Evolutionary conservation across 352 stramenopile genomes (phyloP).

Genomic region (Phytopythium ostracodes): DNA sequence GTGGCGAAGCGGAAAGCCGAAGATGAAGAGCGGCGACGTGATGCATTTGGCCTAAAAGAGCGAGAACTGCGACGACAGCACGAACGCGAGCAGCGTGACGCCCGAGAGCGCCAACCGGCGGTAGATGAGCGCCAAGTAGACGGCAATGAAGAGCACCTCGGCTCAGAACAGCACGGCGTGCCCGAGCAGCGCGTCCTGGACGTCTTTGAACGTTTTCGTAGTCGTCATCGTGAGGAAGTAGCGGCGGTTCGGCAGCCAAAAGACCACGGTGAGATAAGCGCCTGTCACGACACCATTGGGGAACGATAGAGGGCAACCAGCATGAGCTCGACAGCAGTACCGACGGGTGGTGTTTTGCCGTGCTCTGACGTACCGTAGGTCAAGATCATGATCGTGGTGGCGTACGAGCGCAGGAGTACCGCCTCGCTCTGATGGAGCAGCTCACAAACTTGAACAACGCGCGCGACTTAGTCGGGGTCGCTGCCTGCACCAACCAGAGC

Average conservation of each 20-base stretch:
- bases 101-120: slow-evolving; percentile 9
- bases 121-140: slow-evolving; percentile 18
- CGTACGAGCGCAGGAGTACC: no score
- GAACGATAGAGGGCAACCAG: no score
- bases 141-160: slow-evolving; percentile 1
- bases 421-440: no score
- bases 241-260: slow-evolving; percentile 16
- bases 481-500: no score
- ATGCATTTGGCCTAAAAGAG: slow-evolving; percentile 17
- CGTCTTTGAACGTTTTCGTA: slow-evolving; percentile 9
- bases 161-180: slow-evolving; percentile 8
- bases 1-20: slow-evolving; percentile 19
- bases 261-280: slow-evolving; percentile 16
- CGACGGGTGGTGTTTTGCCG: no score
- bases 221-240: slow-evolving; percentile 19
- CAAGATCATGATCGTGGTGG: no score
- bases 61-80: slow-evolving; percentile 18
- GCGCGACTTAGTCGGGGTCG: no score
- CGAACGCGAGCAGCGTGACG: slow-evolving; percentile 18
- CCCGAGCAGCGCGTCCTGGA: slow-evolving; percentile 4
- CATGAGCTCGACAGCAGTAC: no score
- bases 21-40: slow-evolving; percentile 14
- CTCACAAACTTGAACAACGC: no score
- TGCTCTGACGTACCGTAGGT: no score
- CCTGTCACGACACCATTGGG: no score